Conservation (phyloP, 169 alveolate species). For the Plasmodium gonderi region DNA sequence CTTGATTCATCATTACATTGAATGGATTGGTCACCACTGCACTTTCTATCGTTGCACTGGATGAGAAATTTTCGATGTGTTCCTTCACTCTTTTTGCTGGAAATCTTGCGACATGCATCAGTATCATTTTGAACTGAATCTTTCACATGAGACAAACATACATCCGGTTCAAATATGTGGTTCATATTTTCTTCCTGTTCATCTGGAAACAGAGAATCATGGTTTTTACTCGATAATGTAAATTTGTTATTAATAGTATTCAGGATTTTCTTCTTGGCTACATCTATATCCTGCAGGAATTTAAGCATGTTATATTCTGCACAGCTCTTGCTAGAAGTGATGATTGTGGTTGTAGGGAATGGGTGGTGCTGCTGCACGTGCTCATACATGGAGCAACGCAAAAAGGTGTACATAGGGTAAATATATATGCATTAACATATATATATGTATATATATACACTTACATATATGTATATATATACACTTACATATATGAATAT, state of each 20-base stretch:
- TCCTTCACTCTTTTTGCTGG: too few relatives aligned
- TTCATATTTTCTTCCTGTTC: slow-evolving; percentile 11
- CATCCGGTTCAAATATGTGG: neutral
- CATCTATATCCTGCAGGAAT: slow-evolving; percentile 20
- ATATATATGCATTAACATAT: too few relatives aligned
- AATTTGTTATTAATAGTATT: slow-evolving; percentile 23
- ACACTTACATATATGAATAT: neutral
- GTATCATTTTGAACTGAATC: too few relatives aligned
- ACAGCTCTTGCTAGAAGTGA: neutral
- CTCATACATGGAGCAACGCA: neutral
- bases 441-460: too few relatives aligned
- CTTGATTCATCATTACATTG: too few relatives aligned
- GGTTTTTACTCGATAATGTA: neutral
- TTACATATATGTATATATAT: too few relatives aligned
- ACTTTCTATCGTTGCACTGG: too few relatives aligned
- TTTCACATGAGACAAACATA: neutral
- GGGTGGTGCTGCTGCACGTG: neutral
- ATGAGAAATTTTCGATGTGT: too few relatives aligned
- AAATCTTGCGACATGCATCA: too few relatives aligned
- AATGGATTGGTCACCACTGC: too few relatives aligned
- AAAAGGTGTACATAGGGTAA: too few relatives aligned
- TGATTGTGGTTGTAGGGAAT: neutral
- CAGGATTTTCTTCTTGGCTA: slow-evolving; percentile 27
- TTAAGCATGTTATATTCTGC: neutral
- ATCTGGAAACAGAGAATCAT: slow-evolving; percentile 1